Base-by-base conservation (phyloP, 2,329 filamentous ascomycete genomes). In the Paecilomyces fulvus region DNA sequence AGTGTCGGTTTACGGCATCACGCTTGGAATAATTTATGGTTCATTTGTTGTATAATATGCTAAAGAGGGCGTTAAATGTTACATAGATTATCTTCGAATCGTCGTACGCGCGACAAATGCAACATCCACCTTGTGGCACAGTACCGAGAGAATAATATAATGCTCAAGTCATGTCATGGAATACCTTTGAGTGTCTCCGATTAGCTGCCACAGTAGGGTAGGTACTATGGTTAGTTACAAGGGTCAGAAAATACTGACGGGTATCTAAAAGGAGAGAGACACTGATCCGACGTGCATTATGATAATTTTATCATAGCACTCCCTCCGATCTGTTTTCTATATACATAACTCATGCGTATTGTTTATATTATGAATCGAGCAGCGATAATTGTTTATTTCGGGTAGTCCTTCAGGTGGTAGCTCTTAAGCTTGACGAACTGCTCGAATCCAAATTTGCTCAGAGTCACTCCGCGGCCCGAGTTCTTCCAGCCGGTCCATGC, bases 401-500 rank as follows among this genome's bases (percentile, higher is more conserved):
- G 82, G 67, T 84, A 83, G 56, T 95, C 85, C 77, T 96, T 96
- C 70, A 96, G 71, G 73, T 97, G 92, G 73, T 88, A 95, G 79
- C 89, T 96, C 85, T 96, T 96, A 66, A 96, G 81, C 80, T 94
- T 95, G 69, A 95, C 87, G 70, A 96, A 97, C 70, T 95, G 90
- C 65, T 96, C 92, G 69, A 95, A 97, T 10, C 92, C 92, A 67
- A 92, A 95, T 65, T 79, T 86, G 75, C 90, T 94, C 65, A 97
- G 76, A 9, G 92, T 96, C 64, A 92, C 87, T 21, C 92, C 92
- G 73, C 89, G 92, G 61, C 92, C 92, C 59, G 91, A 96, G 71
- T 96, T 91, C 79, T 97, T 97, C 91, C 91, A 96, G 10, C 92
- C 92, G 2, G 92, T 94, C 90, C 90, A 95, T n/a, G 91, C 90